These are phyloP conservation scores for Centella asiatica DNA, from an alignment of 129 eudicot genomes.

Conservation along the genomic window DNA sequence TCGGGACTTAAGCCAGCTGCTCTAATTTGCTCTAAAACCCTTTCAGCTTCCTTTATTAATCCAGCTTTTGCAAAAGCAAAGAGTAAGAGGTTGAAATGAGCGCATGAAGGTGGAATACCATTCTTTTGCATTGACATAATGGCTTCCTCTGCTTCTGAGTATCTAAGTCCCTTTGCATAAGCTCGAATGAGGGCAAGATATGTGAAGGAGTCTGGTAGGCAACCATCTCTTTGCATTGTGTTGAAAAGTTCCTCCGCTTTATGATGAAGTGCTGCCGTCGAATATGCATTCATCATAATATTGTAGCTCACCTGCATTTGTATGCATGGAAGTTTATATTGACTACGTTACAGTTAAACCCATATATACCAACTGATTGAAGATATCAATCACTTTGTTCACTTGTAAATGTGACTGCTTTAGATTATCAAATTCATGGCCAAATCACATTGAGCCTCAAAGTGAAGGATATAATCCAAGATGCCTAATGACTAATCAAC, in stretches of 20 bases:
- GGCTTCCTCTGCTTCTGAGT: constrained; percentile 54
- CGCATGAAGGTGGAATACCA: constrained; percentile 49
- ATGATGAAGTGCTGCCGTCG: constrained; percentile 38
- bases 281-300: constrained; percentile 62
- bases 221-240: constrained; percentile 45
- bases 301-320: constrained; percentile 73
- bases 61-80: constrained; percentile 46
- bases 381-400: too few species aligned
- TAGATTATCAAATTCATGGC: too few species aligned
- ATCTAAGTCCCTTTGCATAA: constrained; percentile 35
- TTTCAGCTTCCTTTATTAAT: constrained; percentile 44
- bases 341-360: not conserved
- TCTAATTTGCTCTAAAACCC: constrained; percentile 36
- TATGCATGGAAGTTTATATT: not conserved
- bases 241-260: constrained; percentile 56
- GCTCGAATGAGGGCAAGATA: constrained; percentile 69
- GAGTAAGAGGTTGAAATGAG: constrained; percentile 58
- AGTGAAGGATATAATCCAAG: too few species aligned
- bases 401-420: too few species aligned
- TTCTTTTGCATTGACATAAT: constrained; percentile 49
- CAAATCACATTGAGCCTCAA: too few species aligned
- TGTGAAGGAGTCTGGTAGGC: constrained; percentile 54
- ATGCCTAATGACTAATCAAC: too few species aligned
- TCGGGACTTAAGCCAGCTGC: constrained; percentile 44
- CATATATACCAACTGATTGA: too few species aligned